Conservation (phyloP, 2,329 filamentous ascomycete species). For the Fusarium sp. region DNA sequence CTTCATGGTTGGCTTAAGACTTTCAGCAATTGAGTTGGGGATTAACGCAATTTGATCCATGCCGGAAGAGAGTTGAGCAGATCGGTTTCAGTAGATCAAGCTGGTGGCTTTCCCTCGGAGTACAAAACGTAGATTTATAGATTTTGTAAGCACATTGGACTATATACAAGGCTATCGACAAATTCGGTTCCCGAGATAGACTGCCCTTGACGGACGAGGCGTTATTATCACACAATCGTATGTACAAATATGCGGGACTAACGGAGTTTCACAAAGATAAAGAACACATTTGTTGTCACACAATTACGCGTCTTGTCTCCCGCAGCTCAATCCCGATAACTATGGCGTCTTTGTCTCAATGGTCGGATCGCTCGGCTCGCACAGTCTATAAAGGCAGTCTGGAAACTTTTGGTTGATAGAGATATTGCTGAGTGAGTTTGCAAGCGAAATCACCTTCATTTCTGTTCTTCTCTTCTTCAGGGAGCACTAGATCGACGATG, state of each 20-base stretch:
- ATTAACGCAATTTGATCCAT: background rate
- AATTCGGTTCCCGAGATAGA: background rate
- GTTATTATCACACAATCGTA: background rate
- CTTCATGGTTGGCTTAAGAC: background rate
- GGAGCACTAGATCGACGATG: background rate
- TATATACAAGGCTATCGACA: no score
- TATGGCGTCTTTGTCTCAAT: background rate
- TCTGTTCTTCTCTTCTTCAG: background rate
- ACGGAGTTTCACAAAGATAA: no score
- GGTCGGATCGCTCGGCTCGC: background rate
- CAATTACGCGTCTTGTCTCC: background rate
- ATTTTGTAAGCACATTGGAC: no score
- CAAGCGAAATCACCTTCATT: no score
- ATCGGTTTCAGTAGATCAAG: no score
- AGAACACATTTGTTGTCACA: background rate
- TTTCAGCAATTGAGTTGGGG: background rate
- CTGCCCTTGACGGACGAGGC: background rate
- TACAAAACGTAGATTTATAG: no score
- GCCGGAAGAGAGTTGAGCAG: rapidly evolving
- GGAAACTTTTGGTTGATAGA: background rate
- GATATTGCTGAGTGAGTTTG: background rate
- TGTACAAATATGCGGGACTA: no score
- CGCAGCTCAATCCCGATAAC: background rate
- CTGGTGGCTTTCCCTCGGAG: no score
- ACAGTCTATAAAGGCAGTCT: background rate